Evolutionary conservation across 495 filamentous ascomycete species (phyloP), one percentile per base, ranked within the genome.

Genomic region (Neurospora hispaniola): DNA sequence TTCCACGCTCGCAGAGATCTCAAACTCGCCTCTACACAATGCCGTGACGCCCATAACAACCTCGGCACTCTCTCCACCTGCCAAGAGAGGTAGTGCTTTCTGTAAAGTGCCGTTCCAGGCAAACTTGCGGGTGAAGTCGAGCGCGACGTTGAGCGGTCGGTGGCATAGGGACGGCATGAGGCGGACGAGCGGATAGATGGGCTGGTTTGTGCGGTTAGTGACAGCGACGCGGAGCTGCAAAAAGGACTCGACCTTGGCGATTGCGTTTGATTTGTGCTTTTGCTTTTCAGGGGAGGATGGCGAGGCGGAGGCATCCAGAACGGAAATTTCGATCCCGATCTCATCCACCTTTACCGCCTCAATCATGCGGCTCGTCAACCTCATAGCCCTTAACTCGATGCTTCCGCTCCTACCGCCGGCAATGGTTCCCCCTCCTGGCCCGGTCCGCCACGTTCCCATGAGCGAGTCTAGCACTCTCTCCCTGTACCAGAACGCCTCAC

Each of bases 401-500:
- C 85, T 85, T 5, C 94, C 94, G 48, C 84, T 81, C 48, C 93
- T 84, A 1, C 84, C 81, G 27, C 85, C 74, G 38, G 93, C 91
- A 42, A 84, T 87, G 7, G 72, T 69, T 4, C 54, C 54, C 3
- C 23, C 54, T 31, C 54, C 54, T 38, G 54, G 54, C 14, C 54
- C 54, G 9, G 79, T 73, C 39, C 74, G 68, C 94, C 94, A 98
- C 3, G 83, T 86, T 3, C 89, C 94, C 5, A 82, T 82, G 3
- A 97, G 79, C 27, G 85, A 84, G 73, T 92, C 91, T 11, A 98
- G 86, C 2, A 98, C 85, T 78, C 90, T 91, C 77, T 96, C 92
- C 8, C 94, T 88, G 82, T 93, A 97, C 94, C 94, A 97, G 80
- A 97, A 97, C 2, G 90, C 90, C 82, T 97, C 93, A 46, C 94